Evolutionary conservation across 306 rosid genomes (phyloP).

Genomic region (Citrullus mucosospermus): DNA sequence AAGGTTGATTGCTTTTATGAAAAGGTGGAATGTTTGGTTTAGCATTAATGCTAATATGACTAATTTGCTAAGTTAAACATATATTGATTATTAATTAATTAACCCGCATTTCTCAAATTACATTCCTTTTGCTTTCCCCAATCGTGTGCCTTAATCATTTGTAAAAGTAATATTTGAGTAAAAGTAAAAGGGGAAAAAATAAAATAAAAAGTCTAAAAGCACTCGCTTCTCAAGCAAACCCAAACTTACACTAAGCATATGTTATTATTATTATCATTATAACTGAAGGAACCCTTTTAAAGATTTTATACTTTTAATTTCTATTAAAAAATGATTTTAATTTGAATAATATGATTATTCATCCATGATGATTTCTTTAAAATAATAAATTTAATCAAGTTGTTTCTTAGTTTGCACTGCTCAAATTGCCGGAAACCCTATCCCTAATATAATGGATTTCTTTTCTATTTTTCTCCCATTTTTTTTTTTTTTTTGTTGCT

Average conservation of each 20-base stretch:
- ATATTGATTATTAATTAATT: background rate
- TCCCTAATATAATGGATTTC: background rate
- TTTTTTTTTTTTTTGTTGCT: background rate
- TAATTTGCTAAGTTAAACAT: conserved; percentile 3
- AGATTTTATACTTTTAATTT: background rate
- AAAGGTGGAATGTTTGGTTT: background rate
- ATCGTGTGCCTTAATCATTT: conserved; percentile 9
- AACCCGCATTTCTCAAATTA: background rate
- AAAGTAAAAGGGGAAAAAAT: background rate
- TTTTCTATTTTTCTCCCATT: background rate
- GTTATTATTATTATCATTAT: background rate
- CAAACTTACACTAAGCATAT: background rate
- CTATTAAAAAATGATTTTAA: background rate
- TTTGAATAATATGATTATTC: background rate
- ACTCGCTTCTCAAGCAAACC: conserved; percentile 2
- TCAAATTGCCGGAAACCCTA: background rate
- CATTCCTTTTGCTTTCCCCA: background rate
- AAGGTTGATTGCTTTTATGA: background rate
- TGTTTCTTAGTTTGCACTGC: background rate
- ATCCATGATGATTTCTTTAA: background rate
- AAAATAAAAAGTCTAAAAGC: background rate
- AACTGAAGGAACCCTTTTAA: background rate
- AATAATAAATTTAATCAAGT: background rate
- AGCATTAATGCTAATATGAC: background rate
- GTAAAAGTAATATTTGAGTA: conserved; percentile 2